phyloP scores from a whole-genome alignment of 306 rosid genomes.

The Lupinus albus region DNA sequence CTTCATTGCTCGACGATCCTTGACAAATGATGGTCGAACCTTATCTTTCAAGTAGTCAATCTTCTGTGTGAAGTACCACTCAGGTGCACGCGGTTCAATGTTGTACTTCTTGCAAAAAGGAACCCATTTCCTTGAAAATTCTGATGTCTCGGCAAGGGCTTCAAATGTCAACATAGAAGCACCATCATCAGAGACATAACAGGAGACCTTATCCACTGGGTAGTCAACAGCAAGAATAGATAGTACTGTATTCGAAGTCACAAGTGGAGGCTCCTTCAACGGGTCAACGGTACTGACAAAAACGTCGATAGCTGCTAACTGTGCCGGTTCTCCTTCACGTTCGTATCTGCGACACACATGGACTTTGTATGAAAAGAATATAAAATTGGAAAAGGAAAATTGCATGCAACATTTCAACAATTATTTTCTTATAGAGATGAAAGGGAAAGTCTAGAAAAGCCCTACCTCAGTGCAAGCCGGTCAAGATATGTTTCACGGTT shows the following conservation, averaged over 20 bases:
- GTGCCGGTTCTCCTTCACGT: slow-evolving; percentile 90
- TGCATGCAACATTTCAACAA: not conserved
- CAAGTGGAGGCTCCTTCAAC: slow-evolving; percentile 94
- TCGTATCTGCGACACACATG: slow-evolving; percentile 72
- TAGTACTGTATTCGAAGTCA: slow-evolving; percentile 92
- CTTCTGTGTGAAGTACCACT: slow-evolving; percentile 94
- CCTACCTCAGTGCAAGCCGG: slow-evolving; percentile 82
- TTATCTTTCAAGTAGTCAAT: slow-evolving; percentile 95
- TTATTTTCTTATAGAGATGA: not conserved
- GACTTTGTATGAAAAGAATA: slow-evolving; percentile 34
- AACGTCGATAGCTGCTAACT: slow-evolving; percentile 90
- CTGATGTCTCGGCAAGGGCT: slow-evolving; percentile 90
- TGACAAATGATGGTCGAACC: slow-evolving; percentile 89
- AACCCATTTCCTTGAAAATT: slow-evolving; percentile 93
- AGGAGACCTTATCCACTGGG: slow-evolving; percentile 95
- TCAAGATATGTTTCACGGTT: slow-evolving; percentile 98
- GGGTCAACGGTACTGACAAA: slow-evolving; percentile 99
- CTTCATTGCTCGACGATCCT: slow-evolving; percentile 99
- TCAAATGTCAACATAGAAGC: slow-evolving; percentile 99
- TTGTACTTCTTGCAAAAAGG: slow-evolving; percentile 80
- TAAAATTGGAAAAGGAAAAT: slow-evolving; percentile 25
- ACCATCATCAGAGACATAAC: slow-evolving; percentile 98
- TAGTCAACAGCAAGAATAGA: slow-evolving; percentile 97
- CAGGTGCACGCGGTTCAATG: slow-evolving; percentile 98
- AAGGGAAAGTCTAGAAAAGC: slow-evolving; percentile 6